Percentiles rank a stretch among this genome's conserved stretches.
phyloP scores from a whole-genome alignment of 805 yeast species.

The Ogataea parapolymorpha region DNA sequence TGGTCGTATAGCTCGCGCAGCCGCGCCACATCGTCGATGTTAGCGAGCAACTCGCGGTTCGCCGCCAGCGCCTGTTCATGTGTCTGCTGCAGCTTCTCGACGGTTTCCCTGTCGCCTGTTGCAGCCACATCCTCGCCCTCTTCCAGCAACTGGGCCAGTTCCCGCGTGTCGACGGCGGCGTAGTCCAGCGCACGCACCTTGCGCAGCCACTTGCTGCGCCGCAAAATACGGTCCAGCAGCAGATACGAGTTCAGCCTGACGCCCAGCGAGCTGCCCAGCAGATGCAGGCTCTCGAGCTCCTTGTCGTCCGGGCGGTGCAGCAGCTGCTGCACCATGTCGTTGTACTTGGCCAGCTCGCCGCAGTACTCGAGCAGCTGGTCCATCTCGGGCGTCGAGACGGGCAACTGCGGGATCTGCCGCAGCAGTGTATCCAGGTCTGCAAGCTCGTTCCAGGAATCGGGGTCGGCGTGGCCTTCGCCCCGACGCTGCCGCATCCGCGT shows the following conservation, averaged over 20 bases:
- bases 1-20: slow-evolving; percentile 11
- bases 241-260: slow-evolving; percentile 48
- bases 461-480: slow-evolving; percentile 18
- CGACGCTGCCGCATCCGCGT: slow-evolving; percentile 40
- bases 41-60: slow-evolving; percentile 10
- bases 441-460: slow-evolving; percentile 23
- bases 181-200: slow-evolving; percentile 22
- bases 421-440: slow-evolving; percentile 39
- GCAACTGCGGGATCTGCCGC: slow-evolving; percentile 45
- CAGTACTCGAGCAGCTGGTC: slow-evolving; percentile 55
- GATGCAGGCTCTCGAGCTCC: slow-evolving; percentile 43
- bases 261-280: slow-evolving; percentile 59
- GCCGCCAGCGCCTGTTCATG: slow-evolving; percentile 16
- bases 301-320: slow-evolving; percentile 40
- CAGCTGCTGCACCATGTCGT: slow-evolving; percentile 41
- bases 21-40: slow-evolving; percentile 3
- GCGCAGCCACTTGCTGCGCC: slow-evolving; percentile 40
- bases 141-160: slow-evolving; percentile 19
- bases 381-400: slow-evolving; percentile 55
- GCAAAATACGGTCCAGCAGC: slow-evolving; percentile 36
- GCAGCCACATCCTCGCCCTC: slow-evolving; percentile 23
- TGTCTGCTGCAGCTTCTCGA: slow-evolving; percentile 11
- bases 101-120: slow-evolving; percentile 14
- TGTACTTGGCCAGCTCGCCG: slow-evolving; percentile 50
- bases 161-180: slow-evolving; percentile 22